phyloP scores from a whole-genome alignment of 148 eudicot species.

The Silene latifolia region DNA sequence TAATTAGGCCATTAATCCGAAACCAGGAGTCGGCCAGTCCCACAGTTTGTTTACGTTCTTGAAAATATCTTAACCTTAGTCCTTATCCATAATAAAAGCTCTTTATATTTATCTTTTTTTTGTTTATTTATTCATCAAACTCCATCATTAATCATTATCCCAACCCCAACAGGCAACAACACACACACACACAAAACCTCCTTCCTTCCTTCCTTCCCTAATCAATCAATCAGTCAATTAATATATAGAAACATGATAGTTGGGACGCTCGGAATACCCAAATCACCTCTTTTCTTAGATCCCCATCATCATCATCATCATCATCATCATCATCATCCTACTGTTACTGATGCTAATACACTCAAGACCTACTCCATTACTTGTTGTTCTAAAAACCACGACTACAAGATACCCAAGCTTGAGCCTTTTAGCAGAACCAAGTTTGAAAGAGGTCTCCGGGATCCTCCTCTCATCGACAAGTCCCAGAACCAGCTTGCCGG shows the following conservation, averaged over 20 bases:
- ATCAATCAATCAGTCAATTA: too few species aligned
- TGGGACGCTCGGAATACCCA: slow-evolving; percentile 18
- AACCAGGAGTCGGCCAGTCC: not conserved
- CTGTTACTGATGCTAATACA: not conserved
- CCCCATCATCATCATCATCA: slow-evolving; percentile 18
- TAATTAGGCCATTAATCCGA: too few species aligned
- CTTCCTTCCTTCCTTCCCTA: too few species aligned
- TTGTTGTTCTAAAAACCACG: slow-evolving; percentile 35
- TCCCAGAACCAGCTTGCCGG: slow-evolving; percentile 65
- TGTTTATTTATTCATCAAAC: too few species aligned
- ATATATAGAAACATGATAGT: slow-evolving; percentile 29
- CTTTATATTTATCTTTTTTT: too few species aligned
- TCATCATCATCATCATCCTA: too few species aligned
- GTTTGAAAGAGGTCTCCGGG: slow-evolving; percentile 49
- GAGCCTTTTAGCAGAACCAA: slow-evolving; percentile 70
- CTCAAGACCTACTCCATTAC: not conserved
- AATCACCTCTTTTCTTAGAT: slow-evolving; percentile 18
- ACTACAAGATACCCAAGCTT: slow-evolving; percentile 52
- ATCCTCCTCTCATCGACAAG: slow-evolving; percentile 72
- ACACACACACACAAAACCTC: too few species aligned
- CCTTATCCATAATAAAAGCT: slow-evolving; percentile 23
- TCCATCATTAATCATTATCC: too few species aligned
- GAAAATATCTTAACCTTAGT: not conserved
- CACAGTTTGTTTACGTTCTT: not conserved
- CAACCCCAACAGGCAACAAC: too few species aligned